Percentiles rank a stretch among this genome's conserved stretches.
phyloP scores from a whole-genome alignment of 805 yeast species.

The Teunomyces lycoperdinae region DNA sequence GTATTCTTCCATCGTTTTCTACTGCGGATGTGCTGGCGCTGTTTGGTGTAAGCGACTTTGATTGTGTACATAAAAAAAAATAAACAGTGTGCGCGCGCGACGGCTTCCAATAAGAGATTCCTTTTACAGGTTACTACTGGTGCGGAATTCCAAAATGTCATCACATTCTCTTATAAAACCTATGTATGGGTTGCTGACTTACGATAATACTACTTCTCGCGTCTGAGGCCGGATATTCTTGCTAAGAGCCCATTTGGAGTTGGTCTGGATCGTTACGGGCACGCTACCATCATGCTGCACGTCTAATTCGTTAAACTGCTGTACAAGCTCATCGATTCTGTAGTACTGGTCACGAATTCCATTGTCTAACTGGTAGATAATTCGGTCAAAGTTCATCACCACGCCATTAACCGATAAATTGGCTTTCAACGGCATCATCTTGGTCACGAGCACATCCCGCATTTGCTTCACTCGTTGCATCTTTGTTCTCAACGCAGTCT shows the following conservation, averaged over 20 bases:
- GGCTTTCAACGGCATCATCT: slow-evolving; percentile 35
- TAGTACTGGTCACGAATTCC: slow-evolving; percentile 13
- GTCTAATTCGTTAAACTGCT: background rate
- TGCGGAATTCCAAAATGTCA: background rate
- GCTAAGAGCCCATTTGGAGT: slow-evolving; percentile 3
- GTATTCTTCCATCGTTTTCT: slow-evolving; percentile 23
- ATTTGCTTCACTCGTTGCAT: slow-evolving; percentile 19
- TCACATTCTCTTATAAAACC: no score
- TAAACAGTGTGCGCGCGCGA: background rate
- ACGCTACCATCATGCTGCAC: background rate
- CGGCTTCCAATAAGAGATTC: background rate
- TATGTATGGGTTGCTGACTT: background rate
- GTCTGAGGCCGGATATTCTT: background rate
- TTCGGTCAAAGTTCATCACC: slow-evolving; percentile 24
- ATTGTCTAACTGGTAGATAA: slow-evolving; percentile 26
- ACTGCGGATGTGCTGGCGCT: background rate
- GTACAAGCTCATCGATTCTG: slow-evolving; percentile 11
- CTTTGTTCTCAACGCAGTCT: slow-evolving; percentile 25
- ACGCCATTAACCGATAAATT: slow-evolving; percentile 14
- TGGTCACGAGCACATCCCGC: slow-evolving; percentile 20
- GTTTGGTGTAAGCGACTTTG: no score
- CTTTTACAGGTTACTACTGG: background rate
- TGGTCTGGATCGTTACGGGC: background rate
- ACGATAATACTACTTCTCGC: background rate
- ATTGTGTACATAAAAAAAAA: no score